Evolutionary conservation across 2,329 filamentous ascomycete species (phyloP).

Genomic region (Cladosporium sp.): DNA sequence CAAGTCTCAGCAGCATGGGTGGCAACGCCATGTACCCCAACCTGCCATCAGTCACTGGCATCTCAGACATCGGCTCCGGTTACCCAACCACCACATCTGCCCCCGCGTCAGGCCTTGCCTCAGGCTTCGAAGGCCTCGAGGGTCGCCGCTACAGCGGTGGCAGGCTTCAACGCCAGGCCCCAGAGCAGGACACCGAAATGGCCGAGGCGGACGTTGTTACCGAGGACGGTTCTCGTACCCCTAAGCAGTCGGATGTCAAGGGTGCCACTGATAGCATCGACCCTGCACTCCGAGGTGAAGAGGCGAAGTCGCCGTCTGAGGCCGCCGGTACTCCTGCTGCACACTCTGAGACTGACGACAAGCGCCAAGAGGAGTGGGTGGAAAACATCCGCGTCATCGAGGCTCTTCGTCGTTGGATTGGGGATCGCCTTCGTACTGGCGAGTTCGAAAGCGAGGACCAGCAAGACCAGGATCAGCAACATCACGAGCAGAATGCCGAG

Average conservation of each 20-base stretch:
- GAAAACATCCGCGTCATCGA: constrained; percentile 66
- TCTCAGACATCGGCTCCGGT: constrained; percentile 55
- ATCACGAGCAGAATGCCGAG: constrained; percentile 15
- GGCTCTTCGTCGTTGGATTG: constrained; percentile 58
- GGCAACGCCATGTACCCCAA: constrained; percentile 71
- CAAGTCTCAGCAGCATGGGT: constrained; percentile 55
- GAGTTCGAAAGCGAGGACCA: constrained; percentile 47
- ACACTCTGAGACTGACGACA: constrained; percentile 42
- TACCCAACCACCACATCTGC: constrained; percentile 68
- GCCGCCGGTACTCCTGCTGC: constrained; percentile 31
- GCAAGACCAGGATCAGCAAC: constrained; percentile 23
- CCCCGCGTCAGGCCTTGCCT: constrained; percentile 68
- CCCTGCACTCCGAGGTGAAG: constrained; percentile 38
- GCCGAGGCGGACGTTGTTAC: constrained; percentile 51
- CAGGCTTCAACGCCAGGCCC: constrained; percentile 57
- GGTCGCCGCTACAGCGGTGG: constrained; percentile 63
- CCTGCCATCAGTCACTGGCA: constrained; percentile 69
- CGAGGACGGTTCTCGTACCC: constrained; percentile 38
- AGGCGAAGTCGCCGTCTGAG: constrained; percentile 27
- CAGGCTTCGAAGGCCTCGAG: constrained; percentile 60
- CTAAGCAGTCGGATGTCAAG: constrained; percentile 34
- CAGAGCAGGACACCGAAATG: constrained; percentile 48
- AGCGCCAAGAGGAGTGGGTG: constrained; percentile 57
- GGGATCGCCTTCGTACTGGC: constrained; percentile 54
- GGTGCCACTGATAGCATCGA: constrained; percentile 37